Conservation (phyloP, 495 filamentous ascomycete genomes). For the Penicillium desertorum region DNA sequence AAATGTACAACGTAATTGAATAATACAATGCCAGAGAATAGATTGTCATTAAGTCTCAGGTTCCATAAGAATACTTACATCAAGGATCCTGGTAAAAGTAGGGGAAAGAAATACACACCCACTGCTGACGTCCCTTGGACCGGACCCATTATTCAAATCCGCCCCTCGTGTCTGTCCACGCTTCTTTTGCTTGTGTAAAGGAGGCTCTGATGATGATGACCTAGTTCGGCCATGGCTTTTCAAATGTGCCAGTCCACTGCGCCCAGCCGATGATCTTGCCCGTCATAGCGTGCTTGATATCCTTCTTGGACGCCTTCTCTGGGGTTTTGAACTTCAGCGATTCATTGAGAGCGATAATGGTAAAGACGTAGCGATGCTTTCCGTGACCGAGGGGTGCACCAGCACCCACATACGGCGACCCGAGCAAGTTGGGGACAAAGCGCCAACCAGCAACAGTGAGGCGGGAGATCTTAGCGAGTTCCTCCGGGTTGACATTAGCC, state of each 20-base stretch:
- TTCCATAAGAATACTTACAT: neutral
- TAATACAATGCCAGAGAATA: neutral
- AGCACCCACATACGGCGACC: conserved; percentile 39
- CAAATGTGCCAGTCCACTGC: conserved; percentile 50
- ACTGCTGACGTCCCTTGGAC: neutral
- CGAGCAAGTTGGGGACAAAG: conserved; percentile 37
- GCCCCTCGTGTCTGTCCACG: neutral
- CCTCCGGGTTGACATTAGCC: conserved; percentile 34
- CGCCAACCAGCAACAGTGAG: conserved; percentile 40
- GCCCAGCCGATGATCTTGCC: conserved; percentile 53
- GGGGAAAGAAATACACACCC: neutral
- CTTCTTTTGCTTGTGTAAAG: no score
- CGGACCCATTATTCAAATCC: neutral
- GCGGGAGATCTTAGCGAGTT: conserved; percentile 16
- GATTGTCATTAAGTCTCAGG: neutral
- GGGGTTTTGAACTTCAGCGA: conserved; percentile 33
- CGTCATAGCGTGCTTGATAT: conserved; percentile 42
- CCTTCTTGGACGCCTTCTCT: conserved; percentile 38
- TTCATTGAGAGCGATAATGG: conserved; percentile 48
- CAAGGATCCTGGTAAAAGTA: no score
- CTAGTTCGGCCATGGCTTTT: conserved; percentile 37
- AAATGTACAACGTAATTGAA: neutral
- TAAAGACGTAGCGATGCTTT: conserved; percentile 50
- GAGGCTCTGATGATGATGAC: neutral
- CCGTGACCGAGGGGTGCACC: conserved; percentile 49